phyloP scores from a whole-genome alignment of 345 rosid genomes.

The Boechera retrofracta region DNA sequence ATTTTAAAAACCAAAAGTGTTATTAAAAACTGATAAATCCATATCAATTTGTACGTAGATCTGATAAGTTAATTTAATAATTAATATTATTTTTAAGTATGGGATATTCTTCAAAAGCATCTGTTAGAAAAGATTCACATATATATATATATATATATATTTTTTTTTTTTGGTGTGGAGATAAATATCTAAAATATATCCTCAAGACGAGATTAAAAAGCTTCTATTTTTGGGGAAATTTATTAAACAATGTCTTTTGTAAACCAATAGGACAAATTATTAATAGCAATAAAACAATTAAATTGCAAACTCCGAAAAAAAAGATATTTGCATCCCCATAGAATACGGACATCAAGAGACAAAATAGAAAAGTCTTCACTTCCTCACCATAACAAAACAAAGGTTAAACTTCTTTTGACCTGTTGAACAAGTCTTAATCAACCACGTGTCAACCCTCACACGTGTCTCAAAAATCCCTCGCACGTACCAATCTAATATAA shows the following conservation, averaged over 20 bases:
- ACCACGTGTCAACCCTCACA: slow-evolving; percentile 41
- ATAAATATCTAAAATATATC: not conserved
- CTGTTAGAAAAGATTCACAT: not conserved
- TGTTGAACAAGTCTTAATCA: not conserved
- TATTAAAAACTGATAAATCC: not conserved
- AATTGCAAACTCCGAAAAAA: slow-evolving; percentile 1
- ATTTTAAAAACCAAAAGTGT: not conserved
- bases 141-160: not conserved
- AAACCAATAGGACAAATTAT: not conserved
- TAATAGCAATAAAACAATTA: not conserved
- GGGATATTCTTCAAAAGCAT: not conserved
- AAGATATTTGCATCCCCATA: slow-evolving; percentile 9
- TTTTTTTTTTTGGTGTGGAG: not conserved
- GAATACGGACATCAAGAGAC: slow-evolving; percentile 35
- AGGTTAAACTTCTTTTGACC: slow-evolving; percentile 35
- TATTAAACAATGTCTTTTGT: not conserved
- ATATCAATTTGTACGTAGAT: not conserved
- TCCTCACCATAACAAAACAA: slow-evolving; percentile 33
- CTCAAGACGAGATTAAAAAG: not conserved
- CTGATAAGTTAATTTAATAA: not conserved
- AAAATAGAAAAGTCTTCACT: slow-evolving; percentile 42
- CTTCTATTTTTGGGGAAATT: not conserved
- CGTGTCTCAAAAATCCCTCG: not conserved
- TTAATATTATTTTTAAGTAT: not conserved
- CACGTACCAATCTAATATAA: slow-evolving; percentile 38